Percentiles rank a stretch among this genome's conserved stretches.
Evolutionary conservation across 2,329 filamentous ascomycete species (phyloP).

Genomic region (Thielaviopsis euricoi): DNA sequence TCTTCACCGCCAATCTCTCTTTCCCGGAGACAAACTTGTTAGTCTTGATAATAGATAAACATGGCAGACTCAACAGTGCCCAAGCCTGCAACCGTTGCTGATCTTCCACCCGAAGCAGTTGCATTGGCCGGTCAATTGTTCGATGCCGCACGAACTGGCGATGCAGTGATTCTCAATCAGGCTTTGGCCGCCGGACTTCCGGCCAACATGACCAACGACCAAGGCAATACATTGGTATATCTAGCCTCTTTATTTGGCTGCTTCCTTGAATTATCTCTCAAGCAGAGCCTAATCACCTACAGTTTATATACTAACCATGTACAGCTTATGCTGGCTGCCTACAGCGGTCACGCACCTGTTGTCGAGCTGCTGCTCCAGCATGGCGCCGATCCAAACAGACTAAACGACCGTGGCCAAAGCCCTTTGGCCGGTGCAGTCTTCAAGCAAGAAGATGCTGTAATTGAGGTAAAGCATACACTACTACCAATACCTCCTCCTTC

Average conservation of each 20-base stretch:
- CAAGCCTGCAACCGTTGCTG: slow-evolving; percentile 8
- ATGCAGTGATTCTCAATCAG: slow-evolving; percentile 40
- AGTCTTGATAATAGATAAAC: neutral
- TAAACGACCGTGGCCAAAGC: slow-evolving; percentile 54
- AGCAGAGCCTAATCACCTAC: no score
- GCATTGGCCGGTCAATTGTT: slow-evolving; percentile 51
- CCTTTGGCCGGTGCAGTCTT: slow-evolving; percentile 57
- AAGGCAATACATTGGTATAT: slow-evolving; percentile 56
- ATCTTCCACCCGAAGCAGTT: slow-evolving; percentile 45
- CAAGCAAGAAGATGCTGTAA: slow-evolving; percentile 49
- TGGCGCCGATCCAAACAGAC: slow-evolving; percentile 48
- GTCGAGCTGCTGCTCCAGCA: slow-evolving; percentile 43
- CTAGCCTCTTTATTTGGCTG: slow-evolving; percentile 13
- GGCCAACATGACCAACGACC: slow-evolving; percentile 54
- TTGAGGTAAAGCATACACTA: slow-evolving; percentile 33
- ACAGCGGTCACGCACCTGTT: slow-evolving; percentile 47
- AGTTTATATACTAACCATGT: neutral
- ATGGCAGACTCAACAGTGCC: neutral
- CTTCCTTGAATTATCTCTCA: no score
- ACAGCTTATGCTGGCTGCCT: slow-evolving; percentile 55
- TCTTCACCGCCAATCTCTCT: neutral
- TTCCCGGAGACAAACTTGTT: no score
- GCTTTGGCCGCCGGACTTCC: slow-evolving; percentile 50
- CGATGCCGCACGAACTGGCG: slow-evolving; percentile 45
- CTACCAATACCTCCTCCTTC: neutral